phyloP scores from a whole-genome alignment of 2,329 filamentous ascomycete genomes.

The Myriangium duriaei region DNA sequence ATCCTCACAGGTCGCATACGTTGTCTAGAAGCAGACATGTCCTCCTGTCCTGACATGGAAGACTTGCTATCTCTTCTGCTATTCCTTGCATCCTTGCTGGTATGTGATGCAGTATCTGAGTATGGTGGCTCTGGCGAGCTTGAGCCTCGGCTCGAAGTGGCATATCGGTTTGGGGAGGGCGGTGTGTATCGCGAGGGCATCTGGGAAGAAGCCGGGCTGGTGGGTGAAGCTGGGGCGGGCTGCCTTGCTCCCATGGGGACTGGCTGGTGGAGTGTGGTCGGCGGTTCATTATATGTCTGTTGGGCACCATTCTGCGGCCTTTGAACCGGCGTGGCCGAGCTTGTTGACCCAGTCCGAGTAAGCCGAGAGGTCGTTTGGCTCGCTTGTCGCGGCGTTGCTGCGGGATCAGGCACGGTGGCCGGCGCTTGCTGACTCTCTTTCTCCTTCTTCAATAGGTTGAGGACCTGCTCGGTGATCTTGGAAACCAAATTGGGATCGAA shows the following conservation, averaged over 20 bases:
- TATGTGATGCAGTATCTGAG: constrained; percentile 11
- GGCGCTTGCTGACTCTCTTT: constrained; percentile 13
- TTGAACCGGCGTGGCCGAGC: constrained; percentile 5
- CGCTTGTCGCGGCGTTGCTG: background rate
- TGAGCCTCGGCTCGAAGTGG: constrained; percentile 21
- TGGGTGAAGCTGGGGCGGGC: constrained; percentile 26
- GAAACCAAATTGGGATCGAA: constrained; percentile 49
- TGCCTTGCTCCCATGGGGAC: constrained; percentile 1
- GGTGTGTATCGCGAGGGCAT: constrained; percentile 42
- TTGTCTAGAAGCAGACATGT: constrained; percentile 14
- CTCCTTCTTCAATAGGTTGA: constrained; percentile 22
- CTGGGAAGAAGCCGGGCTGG: constrained; percentile 35
- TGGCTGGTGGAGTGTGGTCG: constrained; percentile 3
- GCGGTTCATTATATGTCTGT: background rate
- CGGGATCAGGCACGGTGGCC: constrained; percentile 5
- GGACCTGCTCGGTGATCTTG: constrained; percentile 47
- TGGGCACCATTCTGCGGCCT: constrained; percentile 2
- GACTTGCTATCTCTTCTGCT: constrained; percentile 14
- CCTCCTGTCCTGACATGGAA: constrained; percentile 13
- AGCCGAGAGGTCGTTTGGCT: background rate
- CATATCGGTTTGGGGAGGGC: constrained; percentile 36
- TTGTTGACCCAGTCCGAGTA: background rate
- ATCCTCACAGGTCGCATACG: constrained; percentile 20
- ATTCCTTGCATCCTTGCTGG: constrained; percentile 6
- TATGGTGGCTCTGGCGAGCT: constrained; percentile 24